These are phyloP conservation scores for Penicillium palitans DNA, from an alignment of 2,329 filamentous ascomycete species.

Conservation along the genomic window DNA sequence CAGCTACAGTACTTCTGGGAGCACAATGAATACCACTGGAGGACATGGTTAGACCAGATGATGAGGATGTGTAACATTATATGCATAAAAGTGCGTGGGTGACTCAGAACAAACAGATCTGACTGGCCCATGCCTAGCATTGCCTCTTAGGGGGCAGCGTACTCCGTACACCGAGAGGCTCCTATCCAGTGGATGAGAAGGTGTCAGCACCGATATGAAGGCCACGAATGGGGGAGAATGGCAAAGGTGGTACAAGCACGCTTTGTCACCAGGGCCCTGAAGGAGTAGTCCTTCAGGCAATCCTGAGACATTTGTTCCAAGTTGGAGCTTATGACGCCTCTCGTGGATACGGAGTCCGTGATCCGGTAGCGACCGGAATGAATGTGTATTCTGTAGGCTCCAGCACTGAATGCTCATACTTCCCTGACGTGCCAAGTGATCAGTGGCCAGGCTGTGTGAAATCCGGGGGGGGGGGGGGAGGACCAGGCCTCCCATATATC, in stretches of 20 bases:
- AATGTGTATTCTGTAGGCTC: not conserved
- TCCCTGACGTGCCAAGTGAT: not conserved
- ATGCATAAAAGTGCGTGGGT: not conserved
- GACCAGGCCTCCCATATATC: not conserved
- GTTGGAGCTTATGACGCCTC: not conserved
- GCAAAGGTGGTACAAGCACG: not conserved
- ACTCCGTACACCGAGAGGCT: not conserved
- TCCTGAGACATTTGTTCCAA: not conserved
- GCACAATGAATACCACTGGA: not conserved
- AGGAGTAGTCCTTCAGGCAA: not conserved
- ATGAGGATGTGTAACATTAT: conserved; percentile 11
- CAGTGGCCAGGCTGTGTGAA: not conserved
- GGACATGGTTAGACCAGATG: not conserved
- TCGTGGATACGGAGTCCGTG: not conserved
- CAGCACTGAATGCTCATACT: not conserved
- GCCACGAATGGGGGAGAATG: not conserved
- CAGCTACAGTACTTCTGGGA: not conserved
- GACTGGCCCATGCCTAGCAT: not conserved
- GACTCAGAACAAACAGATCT: not conserved
- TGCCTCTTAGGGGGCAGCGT: not conserved
- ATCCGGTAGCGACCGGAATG: not conserved
- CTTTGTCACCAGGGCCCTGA: not conserved
- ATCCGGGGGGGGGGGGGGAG: conserved; percentile 16
- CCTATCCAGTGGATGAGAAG: not conserved
- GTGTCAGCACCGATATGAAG: not conserved